Conservation (phyloP, 139 green algal species). For the Zygnema cylindricum region DNA sequence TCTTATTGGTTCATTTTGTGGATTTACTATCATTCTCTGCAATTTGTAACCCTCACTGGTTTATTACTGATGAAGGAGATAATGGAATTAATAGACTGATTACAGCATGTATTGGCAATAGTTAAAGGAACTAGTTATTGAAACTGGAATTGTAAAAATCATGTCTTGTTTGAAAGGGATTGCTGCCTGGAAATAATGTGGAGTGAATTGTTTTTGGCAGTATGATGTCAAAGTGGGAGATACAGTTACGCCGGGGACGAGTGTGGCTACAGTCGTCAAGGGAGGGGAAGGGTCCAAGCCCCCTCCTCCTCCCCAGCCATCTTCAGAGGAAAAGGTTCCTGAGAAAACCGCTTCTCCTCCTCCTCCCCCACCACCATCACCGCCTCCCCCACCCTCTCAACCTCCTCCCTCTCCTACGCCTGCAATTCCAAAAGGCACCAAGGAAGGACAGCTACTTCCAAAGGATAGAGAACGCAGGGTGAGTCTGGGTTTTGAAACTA, state of each 20-base stretch:
- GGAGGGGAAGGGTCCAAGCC: slow-evolving; percentile 29
- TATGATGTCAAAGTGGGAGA: slow-evolving; percentile 77
- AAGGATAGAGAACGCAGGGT: slow-evolving; percentile 54
- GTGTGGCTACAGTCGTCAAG: slow-evolving; percentile 77
- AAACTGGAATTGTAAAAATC: no score
- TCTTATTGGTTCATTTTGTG: no score
- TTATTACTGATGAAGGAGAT: no score
- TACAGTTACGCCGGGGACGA: slow-evolving; percentile 85
- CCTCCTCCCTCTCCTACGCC: background rate
- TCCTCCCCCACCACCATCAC: slow-evolving; percentile 17
- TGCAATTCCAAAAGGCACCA: slow-evolving; percentile 9
- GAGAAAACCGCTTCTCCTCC: background rate
- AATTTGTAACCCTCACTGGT: no score
- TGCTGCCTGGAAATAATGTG: background rate
- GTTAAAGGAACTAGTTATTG: no score
- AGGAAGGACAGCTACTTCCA: slow-evolving; percentile 2
- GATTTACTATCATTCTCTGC: no score
- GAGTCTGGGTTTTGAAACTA: no score
- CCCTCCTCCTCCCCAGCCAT: background rate
- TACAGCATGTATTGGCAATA: background rate
- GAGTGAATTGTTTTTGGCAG: background rate
- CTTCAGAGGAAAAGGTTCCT: background rate
- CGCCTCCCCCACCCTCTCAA: slow-evolving; percentile 48
- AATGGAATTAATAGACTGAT: background rate
- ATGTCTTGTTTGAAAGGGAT: background rate